A percentile compares a stretch with the other conserved stretches of the same genome.
Evolutionary conservation across 441 rosid species (phyloP).

Genomic region (Omphalea diandra): DNA sequence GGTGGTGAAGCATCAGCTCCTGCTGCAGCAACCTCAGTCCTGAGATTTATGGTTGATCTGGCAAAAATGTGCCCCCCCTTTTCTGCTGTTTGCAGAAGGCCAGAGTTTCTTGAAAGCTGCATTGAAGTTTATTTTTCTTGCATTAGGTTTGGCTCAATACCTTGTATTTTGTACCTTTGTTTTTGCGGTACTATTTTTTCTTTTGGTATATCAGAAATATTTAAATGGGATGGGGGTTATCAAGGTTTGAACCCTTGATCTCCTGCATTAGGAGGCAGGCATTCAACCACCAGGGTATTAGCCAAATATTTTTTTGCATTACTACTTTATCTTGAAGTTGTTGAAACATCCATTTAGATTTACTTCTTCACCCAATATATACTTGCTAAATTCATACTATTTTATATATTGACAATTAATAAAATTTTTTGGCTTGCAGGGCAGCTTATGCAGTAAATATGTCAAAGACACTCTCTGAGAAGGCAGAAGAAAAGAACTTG

Average conservation of each 20-base stretch:
- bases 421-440: slow-evolving; percentile 46
- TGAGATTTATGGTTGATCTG: slow-evolving; percentile 99
- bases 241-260: too few species aligned
- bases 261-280: too few species aligned
- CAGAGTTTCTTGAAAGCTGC: slow-evolving; percentile 93
- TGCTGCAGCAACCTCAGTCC: slow-evolving; percentile 97
- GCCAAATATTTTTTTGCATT: too few species aligned
- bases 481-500: slow-evolving; percentile 77
- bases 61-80: slow-evolving; percentile 98
- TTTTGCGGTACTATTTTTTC: not conserved
- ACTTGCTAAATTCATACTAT: not conserved
- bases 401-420: not conserved
- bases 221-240: too few species aligned
- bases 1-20: slow-evolving; percentile 99
- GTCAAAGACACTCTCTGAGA: slow-evolving; percentile 81
- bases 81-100: slow-evolving; percentile 91
- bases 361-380: not conserved
- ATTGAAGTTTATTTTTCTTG: slow-evolving; percentile 97
- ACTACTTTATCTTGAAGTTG: not conserved
- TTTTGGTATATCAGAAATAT: too few species aligned
- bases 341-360: not conserved
- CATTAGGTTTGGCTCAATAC: slow-evolving; percentile 66
- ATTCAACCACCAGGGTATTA: too few species aligned
- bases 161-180: slow-evolving; percentile 20
- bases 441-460: slow-evolving; percentile 89